Evolutionary conservation across 805 yeast species (phyloP), one percentile per base, ranked within the genome.

Genomic region (Saccharomyces cerevisiae): DNA sequence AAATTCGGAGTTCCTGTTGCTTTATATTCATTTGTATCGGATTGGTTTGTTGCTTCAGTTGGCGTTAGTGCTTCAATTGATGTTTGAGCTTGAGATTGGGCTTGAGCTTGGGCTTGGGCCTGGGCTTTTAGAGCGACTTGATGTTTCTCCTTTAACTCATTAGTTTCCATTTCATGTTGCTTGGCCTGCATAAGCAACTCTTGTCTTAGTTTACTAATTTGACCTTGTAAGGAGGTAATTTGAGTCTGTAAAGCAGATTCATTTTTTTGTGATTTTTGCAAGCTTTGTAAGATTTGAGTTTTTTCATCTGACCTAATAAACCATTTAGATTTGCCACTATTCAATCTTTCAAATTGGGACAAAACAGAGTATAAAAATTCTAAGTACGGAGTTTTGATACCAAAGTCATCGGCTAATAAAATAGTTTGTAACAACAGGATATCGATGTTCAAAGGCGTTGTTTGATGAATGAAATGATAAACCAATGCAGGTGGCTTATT

Each of bases 351-450:
- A 52, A 75, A 78, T 66, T 86, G 91, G 58, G 87, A 82, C 75
- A 86, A 73, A 52, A 83, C 79, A 2, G 96, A 89, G 67, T 89
- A 91, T 54, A 89, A 72, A 61, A 88, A 88, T 71, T 91, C 97
- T 67, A 91, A 75, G 67, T 91, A 91, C 1, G 97, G 97, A 0
- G 97, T 89, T 67, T 86, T 85, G 53, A 89, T 83, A 50, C 85
- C 84, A 65, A 81, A 80, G 66, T 90, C 96, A 71, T 90, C 96
- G n/a, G 94, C 96, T 54, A 90, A 75, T 53, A 91, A 73, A 51
- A 91, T 91, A 4, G 96, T 96, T 65, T 89, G 96, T 57, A 91
- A 77, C 52, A 91, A 73, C 47, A 89, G 73, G 65, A 89, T 76
- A 71, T 91, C 97, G 46, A 87, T 75, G 57, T 85, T 82, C 56